phyloP scores from a whole-genome alignment of 352 stramenopile species.

The Halophytophthora polymorphica region DNA sequence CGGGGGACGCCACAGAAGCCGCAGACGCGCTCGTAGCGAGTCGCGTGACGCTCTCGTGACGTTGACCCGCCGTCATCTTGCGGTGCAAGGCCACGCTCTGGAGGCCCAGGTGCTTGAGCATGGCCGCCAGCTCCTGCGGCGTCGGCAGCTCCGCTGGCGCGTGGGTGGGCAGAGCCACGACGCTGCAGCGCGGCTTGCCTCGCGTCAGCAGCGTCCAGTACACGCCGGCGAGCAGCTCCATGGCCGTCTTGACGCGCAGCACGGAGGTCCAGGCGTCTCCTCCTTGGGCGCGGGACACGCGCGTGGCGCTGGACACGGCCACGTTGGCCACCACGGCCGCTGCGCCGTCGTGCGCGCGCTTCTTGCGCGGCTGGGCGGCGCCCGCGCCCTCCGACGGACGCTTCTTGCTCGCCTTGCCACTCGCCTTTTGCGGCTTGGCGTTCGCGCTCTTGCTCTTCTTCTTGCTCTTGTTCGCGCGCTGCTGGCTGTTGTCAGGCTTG shows the following conservation, averaged over 20 bases:
- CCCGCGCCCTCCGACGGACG: neutral
- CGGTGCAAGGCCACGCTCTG: conserved; percentile 61
- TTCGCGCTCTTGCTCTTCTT: conserved; percentile 13
- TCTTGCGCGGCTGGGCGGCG: conserved; percentile 9
- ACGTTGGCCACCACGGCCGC: conserved; percentile 17
- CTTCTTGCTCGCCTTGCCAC: neutral
- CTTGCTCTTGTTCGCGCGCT: conserved; percentile 5
- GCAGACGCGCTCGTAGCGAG: conserved; percentile 23
- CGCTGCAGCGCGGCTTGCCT: conserved; percentile 30
- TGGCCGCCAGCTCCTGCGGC: conserved; percentile 30
- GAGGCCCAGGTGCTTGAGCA: conserved; percentile 56
- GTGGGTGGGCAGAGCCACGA: conserved; percentile 48
- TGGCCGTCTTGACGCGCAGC: conserved; percentile 32
- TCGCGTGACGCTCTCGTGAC: conserved; percentile 51
- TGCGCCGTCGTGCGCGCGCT: conserved; percentile 2
- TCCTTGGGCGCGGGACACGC: conserved; percentile 7
- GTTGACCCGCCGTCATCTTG: conserved; percentile 62
- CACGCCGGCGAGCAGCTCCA: conserved; percentile 39
- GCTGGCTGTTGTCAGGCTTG: neutral
- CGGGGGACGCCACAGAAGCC: neutral
- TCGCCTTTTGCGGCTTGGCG: conserved; percentile 12
- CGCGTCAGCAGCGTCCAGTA: conserved; percentile 67
- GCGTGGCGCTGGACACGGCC: conserved; percentile 13
- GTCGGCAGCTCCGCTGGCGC: conserved; percentile 16
- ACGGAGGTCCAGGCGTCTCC: conserved; percentile 10